Conservation (phyloP, 1,284 basidiomycete species). For the Porphyrellus sp. region DNA sequence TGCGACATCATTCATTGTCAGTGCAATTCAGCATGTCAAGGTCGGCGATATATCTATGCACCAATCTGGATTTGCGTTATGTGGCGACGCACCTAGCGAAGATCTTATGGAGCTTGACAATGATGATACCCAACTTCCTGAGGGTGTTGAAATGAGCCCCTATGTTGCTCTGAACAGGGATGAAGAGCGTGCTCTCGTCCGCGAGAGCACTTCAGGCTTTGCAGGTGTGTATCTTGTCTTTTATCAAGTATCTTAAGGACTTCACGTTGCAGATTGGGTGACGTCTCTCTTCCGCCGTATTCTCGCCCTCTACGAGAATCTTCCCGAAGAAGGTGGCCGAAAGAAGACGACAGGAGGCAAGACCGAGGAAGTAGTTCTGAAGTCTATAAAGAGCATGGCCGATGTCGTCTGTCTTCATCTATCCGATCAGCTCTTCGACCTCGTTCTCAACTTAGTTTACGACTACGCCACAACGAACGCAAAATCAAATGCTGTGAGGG, state of each 20-base stretch:
- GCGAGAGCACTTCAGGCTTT: constrained; percentile 78
- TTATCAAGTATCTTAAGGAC: constrained; percentile 2
- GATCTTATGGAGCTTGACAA: constrained; percentile 54
- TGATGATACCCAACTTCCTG: constrained; percentile 46
- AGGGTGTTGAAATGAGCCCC: constrained; percentile 52
- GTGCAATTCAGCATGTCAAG: constrained; percentile 76
- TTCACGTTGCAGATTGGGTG: constrained; percentile 71
- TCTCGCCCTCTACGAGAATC: constrained; percentile 84
- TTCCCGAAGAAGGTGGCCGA: constrained; percentile 90
- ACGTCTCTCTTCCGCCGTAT: constrained; percentile 84
- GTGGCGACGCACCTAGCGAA: constrained; percentile 51
- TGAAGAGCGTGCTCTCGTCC: constrained; percentile 71
- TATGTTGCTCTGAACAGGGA: constrained; percentile 53
- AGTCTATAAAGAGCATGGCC: constrained; percentile 78
- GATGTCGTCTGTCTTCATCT: constrained; percentile 88
- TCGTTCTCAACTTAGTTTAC: constrained; percentile 80
- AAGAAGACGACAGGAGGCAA: constrained; percentile 83
- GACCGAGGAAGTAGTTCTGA: constrained; percentile 80
- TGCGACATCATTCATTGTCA: constrained; percentile 76
- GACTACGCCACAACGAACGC: constrained; percentile 86
- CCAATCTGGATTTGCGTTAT: constrained; percentile 51
- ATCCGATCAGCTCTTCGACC: constrained; percentile 84
- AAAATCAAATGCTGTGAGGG: constrained; percentile 86
- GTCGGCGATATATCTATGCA: constrained; percentile 75
- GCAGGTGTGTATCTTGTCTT: constrained; percentile 49